Base-by-base conservation (phyloP, 768 basidiomycete genomes). In the Psilocybe tampanensis region DNA sequence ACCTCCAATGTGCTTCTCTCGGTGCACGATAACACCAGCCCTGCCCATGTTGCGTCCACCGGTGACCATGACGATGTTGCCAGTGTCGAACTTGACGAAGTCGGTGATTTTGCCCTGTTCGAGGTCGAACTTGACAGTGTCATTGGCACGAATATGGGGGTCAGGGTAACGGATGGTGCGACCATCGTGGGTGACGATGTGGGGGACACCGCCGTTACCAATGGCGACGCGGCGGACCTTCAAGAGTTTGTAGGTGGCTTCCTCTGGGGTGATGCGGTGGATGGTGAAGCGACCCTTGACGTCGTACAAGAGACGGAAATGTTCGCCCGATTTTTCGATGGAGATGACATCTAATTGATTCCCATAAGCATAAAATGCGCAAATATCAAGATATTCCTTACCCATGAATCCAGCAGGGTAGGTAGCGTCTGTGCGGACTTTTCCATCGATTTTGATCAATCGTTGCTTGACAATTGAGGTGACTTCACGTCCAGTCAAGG, bases 41-140 rank as follows among this genome's bases (percentile, higher is more conserved):
- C 97, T 88, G 64, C 97, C 97, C 94, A 98, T 98, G 89, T 98
- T 99, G 74, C 96, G 94, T 61, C 97, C 97, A 71, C 97, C 97
- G 60, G 97, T 99, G 79, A 97, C 85, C 83, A 96, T 93, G 74
- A 92, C 94, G 62, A 96, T 86, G 82, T 98, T 97, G 58, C 96
- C 95, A 41, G 92, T 93, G 72, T 98, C 97, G 73, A 98, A 99
- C 76, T 94, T 91, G 73, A 96, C 89, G 70, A 85, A 92, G 70
- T 95, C 91, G 53, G 76, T 84, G 73, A 99, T 95, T 82, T 98
- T 97, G 77, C 85, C 84, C 76, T 94, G 89, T 74, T 94, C 92
- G 60, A 99, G 80, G 77, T 98, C 97, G 72, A 90, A 98, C 77
- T 94, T 97, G 76, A 98, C 86, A 51, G 95, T 94, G 80, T 98